Base-by-base conservation (phyloP, 768 basidiomycete genomes). In the Pisolithus microcarpus region DNA sequence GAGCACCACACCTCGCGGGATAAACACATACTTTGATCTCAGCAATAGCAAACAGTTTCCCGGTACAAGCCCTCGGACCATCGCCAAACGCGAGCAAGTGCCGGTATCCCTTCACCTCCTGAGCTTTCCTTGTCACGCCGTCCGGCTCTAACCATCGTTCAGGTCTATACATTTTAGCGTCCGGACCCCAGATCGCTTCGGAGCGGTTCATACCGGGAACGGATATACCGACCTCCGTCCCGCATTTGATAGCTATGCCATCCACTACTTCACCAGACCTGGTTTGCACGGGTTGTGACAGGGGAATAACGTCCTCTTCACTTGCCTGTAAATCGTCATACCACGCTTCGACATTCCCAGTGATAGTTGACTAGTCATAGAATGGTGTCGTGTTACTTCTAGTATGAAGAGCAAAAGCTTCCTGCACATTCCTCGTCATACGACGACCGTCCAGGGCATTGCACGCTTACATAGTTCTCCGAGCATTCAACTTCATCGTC, bases 151-250 rank as follows among this genome's bases (percentile, higher is more conserved):
- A 65, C 85, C 86, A 87, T 6, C 85, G 70, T 49, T 81, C 79
- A 0, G 85, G 85, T 38, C 75, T 70, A 61, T 81, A 88, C 44
- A 74, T 73, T 23, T 73, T 71, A 4, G 81, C 75, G 51, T 81
- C 75, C 0, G 70, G 59, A 1, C 85, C 85, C 85, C 86, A 87
- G 31, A 84, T 61, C 1, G 63, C 65, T 46, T 70, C 71, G 16
- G 77, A 75, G 5, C 69, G 62, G 61, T 85, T 84, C 46, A 80
- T 68, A 16, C 66, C 64, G 7, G 60, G 46, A 26, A 81, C 70
- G 1, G 77, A 74, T 2, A 75, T 61, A 13, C 66, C 51, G 24
- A 86, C 51, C 1, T 59, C 50, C 1, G 75, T 75, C 5, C 77
- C 81, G 52, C 77, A 78, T n/a, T 70, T 65, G 36, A 85, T 64